Base-by-base conservation (phyloP, 2,329 filamentous ascomycete genomes). In the Rosellinia necatrix region DNA sequence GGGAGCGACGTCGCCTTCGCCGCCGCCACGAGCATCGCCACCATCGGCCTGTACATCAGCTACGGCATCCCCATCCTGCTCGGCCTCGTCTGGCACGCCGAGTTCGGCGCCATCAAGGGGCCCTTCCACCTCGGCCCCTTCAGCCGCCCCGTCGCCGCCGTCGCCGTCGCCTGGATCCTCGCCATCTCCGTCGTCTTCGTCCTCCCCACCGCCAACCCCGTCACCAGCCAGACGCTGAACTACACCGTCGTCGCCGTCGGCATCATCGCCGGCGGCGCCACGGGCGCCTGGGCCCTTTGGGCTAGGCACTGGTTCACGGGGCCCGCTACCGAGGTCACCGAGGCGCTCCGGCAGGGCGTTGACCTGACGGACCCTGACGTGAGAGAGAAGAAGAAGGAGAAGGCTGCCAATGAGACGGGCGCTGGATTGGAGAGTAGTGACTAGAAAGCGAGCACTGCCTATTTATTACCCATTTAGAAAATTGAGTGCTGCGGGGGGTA, bases 231-330 rank as follows among this genome's bases (percentile, higher is more conserved):
- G 70, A 83, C 81, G 3, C 67, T 85, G 19, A 85, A 85, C 61
- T 85, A 85, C 63, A 83, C 82, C 0, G 78, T 80, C 0, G 82
- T 85, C 0, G 82, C 82, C 0, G 82, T 85, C 3, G 82, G 81
- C 0, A 83, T 85, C 52, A 79, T 85, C 41, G 74, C 73, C 0
- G 62, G 82, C 1, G 78, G 77, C 30, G 71, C 76, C 1, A 70
- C 80, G 17, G 72, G 68, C 0, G 74, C 71, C 12, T 85, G 82
- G 82, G 38, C 81, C 2, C 2, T 82, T 2, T 81, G 77, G 74
- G 82, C 82, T 1, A 71, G 71, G 29, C 75, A 70, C 38, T 85
- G 81, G 81, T 85, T 84, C 57, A 79, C 76, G 0, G 82, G 82
- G 0, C 82, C 82, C 1, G 74, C 78, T n/a, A 71, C 74, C 25